Evolutionary conservation across 1,139 yeast species (phyloP).

Genomic region (Wickerhamiella pararugosa): DNA sequence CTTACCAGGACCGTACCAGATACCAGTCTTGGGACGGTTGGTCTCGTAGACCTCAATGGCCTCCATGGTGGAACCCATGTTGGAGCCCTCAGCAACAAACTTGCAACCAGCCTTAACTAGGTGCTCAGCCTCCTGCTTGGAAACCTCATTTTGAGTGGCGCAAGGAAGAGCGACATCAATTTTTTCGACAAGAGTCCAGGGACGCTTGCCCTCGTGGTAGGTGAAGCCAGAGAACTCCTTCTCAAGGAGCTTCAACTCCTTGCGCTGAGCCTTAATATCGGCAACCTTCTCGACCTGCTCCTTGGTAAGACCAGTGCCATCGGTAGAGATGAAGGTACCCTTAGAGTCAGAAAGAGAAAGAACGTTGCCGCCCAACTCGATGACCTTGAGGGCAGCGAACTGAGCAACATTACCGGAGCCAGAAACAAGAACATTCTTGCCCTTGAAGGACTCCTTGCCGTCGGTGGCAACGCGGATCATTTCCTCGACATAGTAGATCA

Average conservation of each 20-base stretch:
- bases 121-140: slow-evolving; percentile 93
- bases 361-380: slow-evolving; percentile 92
- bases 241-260: slow-evolving; percentile 31
- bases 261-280: slow-evolving; percentile 69
- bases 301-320: slow-evolving; percentile 59
- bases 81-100: slow-evolving; percentile 96
- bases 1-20: slow-evolving; percentile 99
- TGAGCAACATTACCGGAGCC: slow-evolving; percentile 99
- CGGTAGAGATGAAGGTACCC: slow-evolving; percentile 53
- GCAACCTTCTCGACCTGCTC: slow-evolving; percentile 68
- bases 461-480: slow-evolving; percentile 88
- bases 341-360: slow-evolving; percentile 88
- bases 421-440: slow-evolving; percentile 90
- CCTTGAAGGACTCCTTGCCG: slow-evolving; percentile 78
- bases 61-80: slow-evolving; percentile 97
- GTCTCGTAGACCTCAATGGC: slow-evolving; percentile 92
- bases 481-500: slow-evolving; percentile 91
- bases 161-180: slow-evolving; percentile 95
- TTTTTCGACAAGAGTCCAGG: slow-evolving; percentile 86
- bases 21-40: slow-evolving; percentile 48
- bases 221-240: slow-evolving; percentile 19
- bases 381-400: slow-evolving; percentile 93
- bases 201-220: slow-evolving; percentile 86
- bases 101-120: slow-evolving; percentile 84
- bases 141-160: slow-evolving; percentile 96